Conservation (phyloP, 345 rosid species). For the Raphanus sativus region DNA sequence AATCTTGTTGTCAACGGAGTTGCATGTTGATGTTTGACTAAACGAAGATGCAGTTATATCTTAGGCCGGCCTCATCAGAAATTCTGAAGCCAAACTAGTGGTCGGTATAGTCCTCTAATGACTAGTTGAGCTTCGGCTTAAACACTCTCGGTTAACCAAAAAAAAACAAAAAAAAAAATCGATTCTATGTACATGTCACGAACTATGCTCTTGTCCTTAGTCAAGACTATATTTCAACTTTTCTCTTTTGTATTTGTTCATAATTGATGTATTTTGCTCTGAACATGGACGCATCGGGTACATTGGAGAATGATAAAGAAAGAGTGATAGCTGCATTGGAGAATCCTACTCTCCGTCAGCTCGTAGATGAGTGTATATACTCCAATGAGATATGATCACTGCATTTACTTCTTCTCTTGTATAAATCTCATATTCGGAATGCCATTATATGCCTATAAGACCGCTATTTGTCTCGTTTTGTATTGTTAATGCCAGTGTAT, state of each 20-base stretch:
- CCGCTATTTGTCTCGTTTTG: not conserved
- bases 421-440: constrained; percentile 25
- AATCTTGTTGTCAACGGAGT: too few relatives aligned
- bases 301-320: constrained; percentile 71
- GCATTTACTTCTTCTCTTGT: constrained; percentile 24
- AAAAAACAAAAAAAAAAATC: not conserved
- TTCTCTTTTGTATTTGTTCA: not conserved
- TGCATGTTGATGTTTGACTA: too few relatives aligned
- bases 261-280: not conserved
- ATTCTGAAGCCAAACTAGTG: constrained; percentile 7
- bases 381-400: constrained; percentile 63
- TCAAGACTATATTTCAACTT: not conserved
- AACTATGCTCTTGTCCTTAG: not conserved
- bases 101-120: constrained; percentile 10
- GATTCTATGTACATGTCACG: not conserved
- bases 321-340: constrained; percentile 83
- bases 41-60: too few relatives aligned
- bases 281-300: constrained; percentile 6
- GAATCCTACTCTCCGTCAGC: constrained; percentile 90
- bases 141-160: not conserved
- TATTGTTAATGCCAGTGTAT: not conserved
- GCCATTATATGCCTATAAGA: not conserved
- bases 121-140: not conserved
- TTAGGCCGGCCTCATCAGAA: too few relatives aligned
- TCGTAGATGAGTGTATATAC: constrained; percentile 89